phyloP scores from a whole-genome alignment of 202 grass and related monocot species.

The Schoenoplectus tabernaemontani region DNA sequence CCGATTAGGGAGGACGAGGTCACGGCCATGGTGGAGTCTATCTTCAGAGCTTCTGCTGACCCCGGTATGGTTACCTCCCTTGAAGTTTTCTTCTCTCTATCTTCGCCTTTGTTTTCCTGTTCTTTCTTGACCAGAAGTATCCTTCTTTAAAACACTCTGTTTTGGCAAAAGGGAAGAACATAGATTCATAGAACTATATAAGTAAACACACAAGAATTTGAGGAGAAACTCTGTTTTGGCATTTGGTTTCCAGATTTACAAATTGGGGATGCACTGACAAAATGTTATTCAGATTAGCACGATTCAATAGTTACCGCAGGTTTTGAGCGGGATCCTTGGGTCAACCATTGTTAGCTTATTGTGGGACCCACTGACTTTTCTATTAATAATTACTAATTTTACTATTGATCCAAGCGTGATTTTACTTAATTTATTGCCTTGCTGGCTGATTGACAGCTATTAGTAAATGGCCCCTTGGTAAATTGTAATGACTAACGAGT shows the following conservation, averaged over 20 bases:
- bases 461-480: too few species aligned
- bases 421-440: neutral
- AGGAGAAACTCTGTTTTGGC: too few species aligned
- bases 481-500: too few species aligned
- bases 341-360: neutral
- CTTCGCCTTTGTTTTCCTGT: neutral
- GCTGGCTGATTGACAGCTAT: neutral
- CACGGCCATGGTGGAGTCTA: conserved; percentile 90
- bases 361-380: neutral
- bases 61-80: conserved; percentile 31
- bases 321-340: neutral
- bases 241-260: neutral
- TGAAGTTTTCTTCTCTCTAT: neutral
- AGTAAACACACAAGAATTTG: too few species aligned
- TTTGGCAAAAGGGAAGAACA: neutral
- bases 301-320: neutral
- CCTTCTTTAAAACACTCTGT: neutral
- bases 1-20: conserved; percentile 82
- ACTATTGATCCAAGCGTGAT: neutral
- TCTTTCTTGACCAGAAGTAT: neutral
- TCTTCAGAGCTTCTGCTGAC: conserved; percentile 40
- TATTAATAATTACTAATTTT: neutral
- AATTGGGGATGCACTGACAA: neutral
- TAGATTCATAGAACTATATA: too few species aligned
- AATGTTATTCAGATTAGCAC: neutral